phyloP scores from a whole-genome alignment of 1,284 basidiomycete genomes.

The Malassezia sympodialis region DNA sequence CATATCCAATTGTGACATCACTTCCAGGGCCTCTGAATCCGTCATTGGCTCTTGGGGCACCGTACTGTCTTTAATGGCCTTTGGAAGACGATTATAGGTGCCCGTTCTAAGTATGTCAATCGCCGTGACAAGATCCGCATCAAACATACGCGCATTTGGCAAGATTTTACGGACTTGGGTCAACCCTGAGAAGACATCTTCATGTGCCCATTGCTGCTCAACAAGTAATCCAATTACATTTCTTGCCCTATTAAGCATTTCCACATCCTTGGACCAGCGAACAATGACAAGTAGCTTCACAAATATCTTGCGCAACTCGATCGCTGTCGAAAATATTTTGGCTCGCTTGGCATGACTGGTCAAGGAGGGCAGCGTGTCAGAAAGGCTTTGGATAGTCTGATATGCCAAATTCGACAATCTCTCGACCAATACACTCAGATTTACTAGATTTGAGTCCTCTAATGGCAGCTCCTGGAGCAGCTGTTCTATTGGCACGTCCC shows the following conservation, averaged over 20 bases:
- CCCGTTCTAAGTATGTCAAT: slow-evolving; percentile 73
- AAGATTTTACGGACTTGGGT: slow-evolving; percentile 57
- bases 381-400: slow-evolving; percentile 68
- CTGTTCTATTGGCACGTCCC: slow-evolving; percentile 35
- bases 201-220: slow-evolving; percentile 65
- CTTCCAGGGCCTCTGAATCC: slow-evolving; percentile 59
- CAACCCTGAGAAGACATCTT: slow-evolving; percentile 59
- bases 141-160: slow-evolving; percentile 56
- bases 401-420: slow-evolving; percentile 69
- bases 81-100: slow-evolving; percentile 67
- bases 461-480: slow-evolving; percentile 65
- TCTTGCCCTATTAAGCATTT: slow-evolving; percentile 29
- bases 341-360: slow-evolving; percentile 71
- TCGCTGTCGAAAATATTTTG: slow-evolving; percentile 72
- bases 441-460: slow-evolving; percentile 65
- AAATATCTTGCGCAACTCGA: slow-evolving; percentile 75
- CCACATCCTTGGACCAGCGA: slow-evolving; percentile 33
- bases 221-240: slow-evolving; percentile 37
- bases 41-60: slow-evolving; percentile 59
- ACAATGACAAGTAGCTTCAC: slow-evolving; percentile 62
- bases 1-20: slow-evolving; percentile 63
- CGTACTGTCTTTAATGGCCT: slow-evolving; percentile 60
- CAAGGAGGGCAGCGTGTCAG: slow-evolving; percentile 78
- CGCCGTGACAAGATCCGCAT: slow-evolving; percentile 79
- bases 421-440: slow-evolving; percentile 64